These are phyloP conservation scores for Microdochium nivale DNA, from an alignment of 2,329 filamentous ascomycete genomes.

Conservation along the genomic window DNA sequence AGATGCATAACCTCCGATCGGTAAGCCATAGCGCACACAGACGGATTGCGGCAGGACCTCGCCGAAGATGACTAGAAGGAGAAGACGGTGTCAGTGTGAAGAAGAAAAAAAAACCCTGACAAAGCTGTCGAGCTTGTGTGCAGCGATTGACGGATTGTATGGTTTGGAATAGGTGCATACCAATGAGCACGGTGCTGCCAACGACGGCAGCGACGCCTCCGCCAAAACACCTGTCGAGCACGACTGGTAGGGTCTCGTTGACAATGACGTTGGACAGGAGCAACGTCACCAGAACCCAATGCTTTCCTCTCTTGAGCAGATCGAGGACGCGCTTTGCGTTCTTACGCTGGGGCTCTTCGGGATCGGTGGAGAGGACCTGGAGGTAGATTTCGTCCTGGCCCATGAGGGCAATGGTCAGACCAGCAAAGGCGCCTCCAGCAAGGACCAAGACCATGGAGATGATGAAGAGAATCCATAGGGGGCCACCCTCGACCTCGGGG, in stretches of 20 bases:
- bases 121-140: not conserved
- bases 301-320: conserved; percentile 80
- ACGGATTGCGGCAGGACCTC: conserved; percentile 94
- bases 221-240: conserved; percentile 86
- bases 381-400: conserved; percentile 91
- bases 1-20: conserved; percentile 90
- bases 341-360: conserved; percentile 74
- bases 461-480: conserved; percentile 72
- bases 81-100: conserved; percentile 10
- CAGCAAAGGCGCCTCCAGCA: conserved; percentile 86
- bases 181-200: conserved; percentile 87
- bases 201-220: conserved; percentile 92
- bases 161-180: conserved; percentile 39
- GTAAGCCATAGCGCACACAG: conserved; percentile 90
- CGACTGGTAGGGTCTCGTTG: conserved; percentile 92
- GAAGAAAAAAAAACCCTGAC: not conserved
- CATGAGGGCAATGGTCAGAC: conserved; percentile 75
- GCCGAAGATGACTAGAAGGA: conserved; percentile 78
- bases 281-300: conserved; percentile 95
- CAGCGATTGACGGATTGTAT: not conserved
- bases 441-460: conserved; percentile 76
- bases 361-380: conserved; percentile 83
- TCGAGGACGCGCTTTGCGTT: conserved; percentile 76
- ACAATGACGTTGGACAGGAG: conserved; percentile 95
- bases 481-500: conserved; percentile 48